Base-by-base conservation (phyloP, 2,329 filamentous ascomycete genomes). In the Amesomyces nigricolor region DNA sequence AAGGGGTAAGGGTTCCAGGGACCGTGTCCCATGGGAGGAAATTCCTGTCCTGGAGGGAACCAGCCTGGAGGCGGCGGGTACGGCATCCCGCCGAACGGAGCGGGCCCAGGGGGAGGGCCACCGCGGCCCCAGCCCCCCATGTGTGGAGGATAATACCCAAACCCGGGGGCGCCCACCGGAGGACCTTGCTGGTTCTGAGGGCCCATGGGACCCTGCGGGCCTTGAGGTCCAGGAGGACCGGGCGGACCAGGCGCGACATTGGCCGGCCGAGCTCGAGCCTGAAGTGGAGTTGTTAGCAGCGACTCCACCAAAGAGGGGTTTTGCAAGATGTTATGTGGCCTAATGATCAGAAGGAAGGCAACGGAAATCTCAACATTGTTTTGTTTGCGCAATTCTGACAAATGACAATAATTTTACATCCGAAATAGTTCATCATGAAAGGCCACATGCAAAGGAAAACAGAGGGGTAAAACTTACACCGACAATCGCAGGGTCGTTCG, bases 311-410 rank as follows among this genome's bases (percentile, higher is more conserved):
- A 59, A 40, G 22, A 59, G 53, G 46, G 46, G 53, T 51, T 53
- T 59, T 10, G 22, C 14, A 39, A 51, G 47, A 60, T 53, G 47
- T 53, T 64, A 64, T 56, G 61, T 54, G 63, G 65, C 64, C 63
- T 54, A 54, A 65, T 61, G 68, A 85, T 96, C 91, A 96, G 91
- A 96, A 96, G 91, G 91, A 96, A 96, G 91, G 91, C 91, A 96
- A 96, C 91, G 91, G 91, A 96, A 86, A 88, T 86, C 83, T 96
- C 91, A 86, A 95, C 91, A 96, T 78, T 81, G 81, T 26, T 64
- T 87, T 90, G 77, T 83, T 85, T 95, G 91, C 91, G 90, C 90
- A 88, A 87, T 88, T 88, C 88, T 87, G 86, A 84, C 80, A 82
- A 82, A 78, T 82, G 80, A 53, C 22, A 26, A 26, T 26, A 49